Base-by-base conservation (phyloP, 2,329 filamentous ascomycete species). In the Fusarium drepaniforme region DNA sequence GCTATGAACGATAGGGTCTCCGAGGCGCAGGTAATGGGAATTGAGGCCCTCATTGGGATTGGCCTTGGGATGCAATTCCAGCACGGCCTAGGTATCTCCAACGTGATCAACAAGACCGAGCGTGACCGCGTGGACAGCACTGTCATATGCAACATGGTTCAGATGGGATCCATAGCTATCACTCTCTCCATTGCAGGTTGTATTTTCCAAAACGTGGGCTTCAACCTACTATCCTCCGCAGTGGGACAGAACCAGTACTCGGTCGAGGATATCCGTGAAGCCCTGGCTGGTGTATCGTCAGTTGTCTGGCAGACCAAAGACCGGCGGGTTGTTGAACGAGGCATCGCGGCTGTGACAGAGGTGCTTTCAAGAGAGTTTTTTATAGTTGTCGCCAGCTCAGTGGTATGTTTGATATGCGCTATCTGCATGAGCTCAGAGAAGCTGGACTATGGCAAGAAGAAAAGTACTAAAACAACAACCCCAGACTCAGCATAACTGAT, bases 81-180 rank as follows among this genome's bases (percentile, higher is more conserved):
- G 12, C 51, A 65, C 38, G 42, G 80, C 8, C 75, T 80, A 8
- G 79, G 79, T 49, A 77, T 83, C 15, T 78, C 78, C 12, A 80
- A 80, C 42, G 72, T 77, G 28, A 78, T 79, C 51, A 77, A 78
- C 30, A 80, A 81, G 28, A 67, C 81, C 18, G 72, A 72, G 2
- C 68, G 79, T 9, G 68, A 75, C 9, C 75, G 76, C 4, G 66
- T 81, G 8, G 82, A 84, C 67, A 77, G 77, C 51, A 72, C 80
- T 13, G 78, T 80, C 0, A 67, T 84, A n/a, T 80, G 81, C 68
- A 83, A 81, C 71, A 78, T 84, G 73, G 77, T 77, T 30, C 81
- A 82, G 75, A 76, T 83, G 58, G 80, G 76, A 7, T 64, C 69
- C 6, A 67, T 74, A 21, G 66, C 66, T 5, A 46, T 72, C 25